Evolutionary conservation across 371 early-diverging fungal species (phyloP).

Genomic region (Nematocida sp.): DNA sequence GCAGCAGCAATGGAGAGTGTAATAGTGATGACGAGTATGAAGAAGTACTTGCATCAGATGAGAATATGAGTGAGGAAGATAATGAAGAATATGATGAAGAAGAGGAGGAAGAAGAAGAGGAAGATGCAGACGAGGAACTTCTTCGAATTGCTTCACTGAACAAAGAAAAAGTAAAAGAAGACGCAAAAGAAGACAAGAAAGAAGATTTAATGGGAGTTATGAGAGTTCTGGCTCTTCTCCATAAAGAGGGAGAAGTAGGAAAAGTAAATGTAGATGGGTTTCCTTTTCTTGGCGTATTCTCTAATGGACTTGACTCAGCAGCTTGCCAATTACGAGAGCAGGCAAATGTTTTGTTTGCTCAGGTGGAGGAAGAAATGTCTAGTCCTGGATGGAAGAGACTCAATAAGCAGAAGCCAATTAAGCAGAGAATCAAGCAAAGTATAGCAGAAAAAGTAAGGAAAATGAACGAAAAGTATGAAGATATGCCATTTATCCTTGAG

Average conservation of each 20-base stretch:
- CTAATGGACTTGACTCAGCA: slow-evolving; percentile 9
- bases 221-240: slow-evolving; percentile 26
- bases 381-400: slow-evolving; percentile 14
- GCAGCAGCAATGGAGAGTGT: not conserved
- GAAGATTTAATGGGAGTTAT: not conserved
- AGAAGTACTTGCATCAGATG: not conserved
- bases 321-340: not conserved
- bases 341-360: slow-evolving; percentile 1
- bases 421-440: slow-evolving; percentile 31
- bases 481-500: slow-evolving; percentile 18
- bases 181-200: slow-evolving; percentile 7
- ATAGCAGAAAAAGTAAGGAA: slow-evolving; percentile 39
- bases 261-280: not conserved
- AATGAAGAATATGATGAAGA: not conserved
- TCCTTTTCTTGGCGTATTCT: slow-evolving; percentile 11
- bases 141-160: slow-evolving; percentile 26
- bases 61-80: not conserved
- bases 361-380: slow-evolving; percentile 31
- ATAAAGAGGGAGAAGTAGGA: slow-evolving; percentile 33
- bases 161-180: slow-evolving; percentile 2
- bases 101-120: not conserved
- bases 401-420: slow-evolving; percentile 48
- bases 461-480: slow-evolving; percentile 13
- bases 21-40: not conserved
- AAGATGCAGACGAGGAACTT: slow-evolving; percentile 17